phyloP scores from a whole-genome alignment of 768 basidiomycete genomes.

The Russula earlei region DNA sequence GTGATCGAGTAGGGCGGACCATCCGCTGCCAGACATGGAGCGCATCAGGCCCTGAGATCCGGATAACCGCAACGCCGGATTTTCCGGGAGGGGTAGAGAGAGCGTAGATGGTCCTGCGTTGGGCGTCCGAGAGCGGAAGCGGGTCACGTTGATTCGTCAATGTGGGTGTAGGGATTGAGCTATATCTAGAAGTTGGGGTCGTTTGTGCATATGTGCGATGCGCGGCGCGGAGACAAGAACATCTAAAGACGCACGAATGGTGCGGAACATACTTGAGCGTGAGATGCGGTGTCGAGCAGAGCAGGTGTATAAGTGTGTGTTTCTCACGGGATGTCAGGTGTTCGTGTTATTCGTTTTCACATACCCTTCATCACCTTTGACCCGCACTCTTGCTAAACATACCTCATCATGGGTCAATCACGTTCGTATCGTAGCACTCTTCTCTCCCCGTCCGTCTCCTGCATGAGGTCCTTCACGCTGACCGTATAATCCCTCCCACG shows the following conservation, averaged over 20 bases:
- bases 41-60: conserved; percentile 74
- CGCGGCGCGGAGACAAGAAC: no score
- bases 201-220: no score
- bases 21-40: conserved; percentile 50
- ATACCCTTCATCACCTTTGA: not conserved
- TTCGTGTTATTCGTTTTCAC: not conserved
- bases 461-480: not conserved
- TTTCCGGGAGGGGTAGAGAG: conserved; percentile 82
- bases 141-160: not conserved
- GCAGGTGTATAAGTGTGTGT: not conserved
- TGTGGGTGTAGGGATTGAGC: not conserved
- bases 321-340: not conserved
- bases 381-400: not conserved
- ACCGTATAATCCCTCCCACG: not conserved
- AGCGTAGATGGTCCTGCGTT: conserved; percentile 75
- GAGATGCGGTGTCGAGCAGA: no score
- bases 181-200: no score
- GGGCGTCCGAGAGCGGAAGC: conserved; percentile 36
- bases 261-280: not conserved
- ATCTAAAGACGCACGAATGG: not conserved
- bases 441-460: no score
- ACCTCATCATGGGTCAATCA: conserved; percentile 66
- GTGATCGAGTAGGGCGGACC: conserved; percentile 32
- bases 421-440: conserved; percentile 38
- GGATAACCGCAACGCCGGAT: conserved; percentile 72